Percentiles rank a stretch among this genome's conserved stretches.
Evolutionary conservation across 441 rosid species (phyloP).

Genomic region (Sinapis alba): DNA sequence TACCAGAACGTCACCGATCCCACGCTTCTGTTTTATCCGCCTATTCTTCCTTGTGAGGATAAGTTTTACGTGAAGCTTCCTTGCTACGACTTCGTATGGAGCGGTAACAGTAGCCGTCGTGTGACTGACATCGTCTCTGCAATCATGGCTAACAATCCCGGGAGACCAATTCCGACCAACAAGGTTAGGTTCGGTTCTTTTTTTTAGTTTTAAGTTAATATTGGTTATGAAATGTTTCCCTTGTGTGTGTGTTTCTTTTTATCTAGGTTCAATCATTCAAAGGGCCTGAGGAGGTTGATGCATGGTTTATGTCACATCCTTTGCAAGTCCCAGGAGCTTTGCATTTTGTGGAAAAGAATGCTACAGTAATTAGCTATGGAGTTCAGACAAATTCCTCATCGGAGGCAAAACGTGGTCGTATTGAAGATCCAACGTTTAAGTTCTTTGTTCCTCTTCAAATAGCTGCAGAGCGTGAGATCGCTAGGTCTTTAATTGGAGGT

Average conservation of each 20-base stretch:
- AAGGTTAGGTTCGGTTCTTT: constrained; percentile 45
- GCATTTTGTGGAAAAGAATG: constrained; percentile 63
- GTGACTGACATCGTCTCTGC: constrained; percentile 46
- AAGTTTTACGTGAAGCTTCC: constrained; percentile 59
- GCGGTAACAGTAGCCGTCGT: constrained; percentile 64
- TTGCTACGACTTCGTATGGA: constrained; percentile 90
- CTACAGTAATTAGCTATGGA: constrained; percentile 73
- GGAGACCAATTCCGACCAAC: constrained; percentile 55
- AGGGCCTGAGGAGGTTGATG: constrained; percentile 67
- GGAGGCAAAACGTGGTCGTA: constrained; percentile 48
- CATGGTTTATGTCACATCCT: constrained; percentile 63
- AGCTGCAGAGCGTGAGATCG: constrained; percentile 94
- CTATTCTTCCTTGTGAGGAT: constrained; percentile 83
- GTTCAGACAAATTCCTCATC: constrained; percentile 87
- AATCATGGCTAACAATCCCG: constrained; percentile 77
- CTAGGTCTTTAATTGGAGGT: constrained; percentile 79
- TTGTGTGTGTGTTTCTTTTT: not conserved
- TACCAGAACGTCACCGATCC: constrained; percentile 55
- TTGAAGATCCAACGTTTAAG: constrained; percentile 86
- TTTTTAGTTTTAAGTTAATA: not conserved
- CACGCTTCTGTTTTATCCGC: constrained; percentile 43
- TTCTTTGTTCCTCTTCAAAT: constrained; percentile 91
- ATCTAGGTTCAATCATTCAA: constrained; percentile 73
- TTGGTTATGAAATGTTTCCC: not conserved
- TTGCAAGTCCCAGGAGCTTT: constrained; percentile 75